These are phyloP conservation scores for Blastocrithidia nonstop DNA, from an alignment of 208 protist species.

Conservation along the genomic window DNA sequence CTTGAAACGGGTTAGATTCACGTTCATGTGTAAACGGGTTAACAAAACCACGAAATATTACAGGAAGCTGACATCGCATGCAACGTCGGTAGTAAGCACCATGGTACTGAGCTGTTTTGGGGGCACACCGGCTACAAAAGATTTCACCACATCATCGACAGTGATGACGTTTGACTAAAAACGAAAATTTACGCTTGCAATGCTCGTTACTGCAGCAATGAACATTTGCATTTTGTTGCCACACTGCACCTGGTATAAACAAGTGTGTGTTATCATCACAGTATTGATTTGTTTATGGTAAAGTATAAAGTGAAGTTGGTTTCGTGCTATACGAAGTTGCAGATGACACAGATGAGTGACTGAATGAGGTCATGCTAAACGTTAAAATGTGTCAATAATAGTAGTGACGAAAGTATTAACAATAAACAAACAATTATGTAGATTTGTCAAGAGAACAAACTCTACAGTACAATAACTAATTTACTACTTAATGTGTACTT, in stretches of 20 bases:
- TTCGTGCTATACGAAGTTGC: no score
- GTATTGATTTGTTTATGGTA: neutral
- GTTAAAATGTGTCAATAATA: no score
- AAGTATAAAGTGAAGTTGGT: no score
- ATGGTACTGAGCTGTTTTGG: conserved; percentile 4
- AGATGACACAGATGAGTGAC: no score
- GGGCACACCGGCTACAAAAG: conserved; percentile 57
- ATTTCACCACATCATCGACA: conserved; percentile 68
- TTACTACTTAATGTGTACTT: conserved; percentile 1
- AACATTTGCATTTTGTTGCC: conserved; percentile 20
- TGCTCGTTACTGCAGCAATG: conserved; percentile 8
- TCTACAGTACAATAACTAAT: no score
- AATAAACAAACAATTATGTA: no score
- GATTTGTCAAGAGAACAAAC: no score
- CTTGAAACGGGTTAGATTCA: conserved; percentile 15
- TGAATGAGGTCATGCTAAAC: no score
- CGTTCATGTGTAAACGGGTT: conserved; percentile 10
- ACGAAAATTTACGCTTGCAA: conserved; percentile 17
- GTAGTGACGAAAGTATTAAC: no score
- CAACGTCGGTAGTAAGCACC: conserved; percentile 21
- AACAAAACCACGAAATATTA: conserved; percentile 29
- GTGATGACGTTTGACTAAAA: conserved; percentile 37
- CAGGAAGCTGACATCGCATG: conserved; percentile 37
- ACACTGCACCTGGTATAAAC: conserved; percentile 18
- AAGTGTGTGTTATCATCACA: conserved; percentile 3